Evolutionary conservation across 371 early-diverging fungal genomes (phyloP).

Genomic region (Saksenaea oblongispora): DNA sequence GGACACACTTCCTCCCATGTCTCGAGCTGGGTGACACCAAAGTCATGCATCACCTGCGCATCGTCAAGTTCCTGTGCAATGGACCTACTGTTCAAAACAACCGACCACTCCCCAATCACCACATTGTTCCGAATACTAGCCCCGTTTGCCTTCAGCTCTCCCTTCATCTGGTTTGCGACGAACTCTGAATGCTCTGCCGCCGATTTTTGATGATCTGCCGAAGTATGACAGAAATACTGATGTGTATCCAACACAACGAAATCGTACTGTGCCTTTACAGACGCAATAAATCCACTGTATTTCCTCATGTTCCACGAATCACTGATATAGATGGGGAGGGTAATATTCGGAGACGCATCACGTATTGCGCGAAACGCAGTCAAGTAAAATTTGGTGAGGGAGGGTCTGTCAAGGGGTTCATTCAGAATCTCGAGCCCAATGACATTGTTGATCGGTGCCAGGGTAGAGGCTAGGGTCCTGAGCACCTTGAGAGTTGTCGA

Average conservation of each 20-base stretch:
- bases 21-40: constrained; percentile 16
- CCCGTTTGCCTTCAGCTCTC: neutral
- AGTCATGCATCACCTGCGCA: constrained; percentile 19
- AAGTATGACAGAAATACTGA: constrained; percentile 32
- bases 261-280: constrained; percentile 4
- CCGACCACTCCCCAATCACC: constrained; percentile 34
- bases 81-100: constrained; percentile 24
- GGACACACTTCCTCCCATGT: constrained; percentile 21
- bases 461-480: constrained; percentile 8
- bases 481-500: constrained; percentile 15
- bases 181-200: constrained; percentile 22
- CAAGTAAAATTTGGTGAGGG: constrained; percentile 17
- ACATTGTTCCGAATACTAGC: constrained; percentile 20
- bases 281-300: constrained; percentile 20
- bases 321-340: constrained; percentile 27
- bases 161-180: constrained; percentile 11
- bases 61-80: constrained; percentile 22
- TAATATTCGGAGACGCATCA: constrained; percentile 10
- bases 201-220: constrained; percentile 20
- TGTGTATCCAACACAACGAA: constrained; percentile 34
- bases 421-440: constrained; percentile 31
- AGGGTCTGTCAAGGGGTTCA: constrained; percentile 26
- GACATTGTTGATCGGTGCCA: constrained; percentile 32
- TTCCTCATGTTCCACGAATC: constrained; percentile 28
- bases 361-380: constrained; percentile 15